A percentile compares a stretch with the other conserved stretches of the same genome.
Evolutionary conservation across 495 filamentous ascomycete genomes (phyloP).

Genomic region (Collariella sp.): DNA sequence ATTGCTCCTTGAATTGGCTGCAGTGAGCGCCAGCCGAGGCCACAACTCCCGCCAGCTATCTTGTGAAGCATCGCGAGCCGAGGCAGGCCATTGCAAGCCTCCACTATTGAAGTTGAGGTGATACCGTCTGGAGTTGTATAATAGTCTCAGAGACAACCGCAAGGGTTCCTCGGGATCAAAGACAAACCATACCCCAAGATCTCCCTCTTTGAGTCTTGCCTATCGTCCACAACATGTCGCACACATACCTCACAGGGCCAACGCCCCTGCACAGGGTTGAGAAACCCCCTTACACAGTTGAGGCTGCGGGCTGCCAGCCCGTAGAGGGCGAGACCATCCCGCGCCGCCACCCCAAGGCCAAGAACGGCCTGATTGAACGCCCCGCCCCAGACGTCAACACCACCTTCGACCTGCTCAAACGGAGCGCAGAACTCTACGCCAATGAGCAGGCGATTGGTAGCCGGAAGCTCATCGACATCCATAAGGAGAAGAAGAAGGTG

Average conservation of each 20-base stretch:
- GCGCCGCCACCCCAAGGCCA: constrained; percentile 46
- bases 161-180: neutral
- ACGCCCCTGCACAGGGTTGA: constrained; percentile 38
- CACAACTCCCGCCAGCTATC: neutral
- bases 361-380: constrained; percentile 41
- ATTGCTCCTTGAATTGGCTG: too few relatives aligned
- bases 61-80: neutral
- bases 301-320: constrained; percentile 39
- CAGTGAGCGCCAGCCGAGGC: constrained; percentile 1
- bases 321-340: constrained; percentile 57
- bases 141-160: neutral
- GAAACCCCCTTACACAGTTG: constrained; percentile 48
- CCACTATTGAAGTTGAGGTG: neutral
- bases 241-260: neutral
- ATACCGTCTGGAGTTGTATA: neutral
- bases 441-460: constrained; percentile 51
- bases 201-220: neutral
- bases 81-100: neutral
- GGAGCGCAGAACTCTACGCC: constrained; percentile 44
- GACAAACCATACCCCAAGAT: neutral
- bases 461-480: constrained; percentile 49
- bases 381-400: constrained; percentile 48
- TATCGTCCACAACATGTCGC: neutral
- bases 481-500: constrained; percentile 57
- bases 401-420: constrained; percentile 50